These are phyloP conservation scores for Aspergillus biplanus DNA, from an alignment of 495 filamentous ascomycete genomes.

Conservation along the genomic window DNA sequence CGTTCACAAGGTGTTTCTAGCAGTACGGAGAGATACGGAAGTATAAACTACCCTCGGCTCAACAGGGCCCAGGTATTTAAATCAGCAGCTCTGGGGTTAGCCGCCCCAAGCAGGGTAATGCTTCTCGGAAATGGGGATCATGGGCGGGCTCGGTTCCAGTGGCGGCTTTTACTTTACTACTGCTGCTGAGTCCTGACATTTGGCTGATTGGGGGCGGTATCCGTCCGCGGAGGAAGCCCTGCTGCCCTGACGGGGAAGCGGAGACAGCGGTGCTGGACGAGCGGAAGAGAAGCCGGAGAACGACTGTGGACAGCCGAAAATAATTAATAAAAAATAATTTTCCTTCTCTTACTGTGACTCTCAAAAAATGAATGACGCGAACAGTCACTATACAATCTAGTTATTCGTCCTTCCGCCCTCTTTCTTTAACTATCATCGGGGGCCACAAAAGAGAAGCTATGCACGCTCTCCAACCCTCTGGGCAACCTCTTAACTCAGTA, in stretches of 20 bases:
- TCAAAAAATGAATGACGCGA: too few species aligned
- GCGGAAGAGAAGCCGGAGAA: constrained; percentile 38
- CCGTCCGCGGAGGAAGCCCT: constrained; percentile 27
- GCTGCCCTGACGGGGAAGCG: constrained; percentile 46
- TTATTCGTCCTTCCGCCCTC: neutral
- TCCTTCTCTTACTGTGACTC: neutral
- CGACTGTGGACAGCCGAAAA: constrained; percentile 10
- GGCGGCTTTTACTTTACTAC: constrained; percentile 31
- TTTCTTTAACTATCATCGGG: neutral
- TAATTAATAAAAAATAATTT: neutral
- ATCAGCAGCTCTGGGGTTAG: constrained; percentile 14
- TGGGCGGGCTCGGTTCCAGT: constrained; percentile 31
- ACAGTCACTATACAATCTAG: neutral
- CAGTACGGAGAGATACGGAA: constrained; percentile 34
- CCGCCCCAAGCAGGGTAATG: constrained; percentile 9
- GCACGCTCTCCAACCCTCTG: too few species aligned
- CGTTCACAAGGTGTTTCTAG: constrained; percentile 23
- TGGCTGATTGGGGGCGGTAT: neutral
- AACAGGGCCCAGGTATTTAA: constrained; percentile 19
- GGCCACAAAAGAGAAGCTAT: too few species aligned
- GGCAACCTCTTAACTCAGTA: too few species aligned
- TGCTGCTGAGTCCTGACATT: neutral
- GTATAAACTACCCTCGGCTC: constrained; percentile 33
- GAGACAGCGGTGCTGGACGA: constrained; percentile 47
- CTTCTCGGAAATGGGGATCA: constrained; percentile 31